Conservation (phyloP, 257 asterid species). For the Solanum okadae region DNA sequence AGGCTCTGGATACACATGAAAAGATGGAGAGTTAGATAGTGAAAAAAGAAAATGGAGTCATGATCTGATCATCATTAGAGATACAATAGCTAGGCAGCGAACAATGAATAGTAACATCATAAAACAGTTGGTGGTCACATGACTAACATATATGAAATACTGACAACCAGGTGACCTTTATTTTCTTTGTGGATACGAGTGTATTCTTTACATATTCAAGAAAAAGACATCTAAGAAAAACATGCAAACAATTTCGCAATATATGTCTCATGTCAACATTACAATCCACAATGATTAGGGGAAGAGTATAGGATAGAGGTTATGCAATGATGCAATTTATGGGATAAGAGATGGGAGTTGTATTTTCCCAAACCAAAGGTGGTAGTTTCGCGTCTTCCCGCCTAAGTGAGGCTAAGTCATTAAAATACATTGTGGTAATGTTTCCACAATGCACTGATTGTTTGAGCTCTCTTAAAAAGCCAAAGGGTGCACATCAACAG, state of each 20-base stretch:
- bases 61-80: neutral
- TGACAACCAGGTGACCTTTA: neutral
- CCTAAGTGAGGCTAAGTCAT: neutral
- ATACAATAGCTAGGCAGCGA: neutral
- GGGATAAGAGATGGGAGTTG: neutral
- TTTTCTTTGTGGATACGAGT: neutral
- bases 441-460: neutral
- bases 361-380: neutral
- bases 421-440: neutral
- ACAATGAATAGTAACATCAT: neutral
- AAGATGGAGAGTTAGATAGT: neutral
- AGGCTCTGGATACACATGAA: slow-evolving; percentile 26
- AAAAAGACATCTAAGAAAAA: neutral
- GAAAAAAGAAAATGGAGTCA: neutral
- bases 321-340: neutral
- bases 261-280: neutral
- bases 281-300: neutral
- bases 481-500: neutral
- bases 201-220: neutral
- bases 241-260: neutral
- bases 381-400: neutral
- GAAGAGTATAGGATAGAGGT: neutral
- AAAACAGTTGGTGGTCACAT: neutral
- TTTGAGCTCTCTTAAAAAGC: neutral
- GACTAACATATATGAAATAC: neutral